Base-by-base conservation (phyloP, 495 filamentous ascomycete species). In the Collariella sp. region DNA sequence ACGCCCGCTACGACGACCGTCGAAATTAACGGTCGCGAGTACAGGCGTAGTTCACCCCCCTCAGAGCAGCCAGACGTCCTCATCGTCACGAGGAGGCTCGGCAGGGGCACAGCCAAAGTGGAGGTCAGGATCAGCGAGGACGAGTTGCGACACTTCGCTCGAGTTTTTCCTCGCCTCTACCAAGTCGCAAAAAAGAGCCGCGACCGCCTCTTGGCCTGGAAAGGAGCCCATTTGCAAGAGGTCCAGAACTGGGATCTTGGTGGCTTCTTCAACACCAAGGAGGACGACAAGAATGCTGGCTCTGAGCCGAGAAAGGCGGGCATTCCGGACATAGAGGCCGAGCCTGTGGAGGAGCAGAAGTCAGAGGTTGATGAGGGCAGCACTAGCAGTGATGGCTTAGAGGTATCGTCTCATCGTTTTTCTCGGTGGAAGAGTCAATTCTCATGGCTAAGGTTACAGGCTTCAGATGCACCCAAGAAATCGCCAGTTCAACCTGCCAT, bases 131-230 rank as follows among this genome's bases (percentile, higher is more conserved):
- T 58, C 10, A 50, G 23, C 2, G 38, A 50, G 18, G 31, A 41
- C 3, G 52, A 58, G 11, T 26, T 59, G 24, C 16, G 26, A 12
- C 40, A 36, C 5, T 52, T 59, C 20, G 41, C 41, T 7, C 29
- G 36, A 0, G 26, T 62, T 5, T 59, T 56, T 24, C 39, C 33
- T 10, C 46, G 60, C 3, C 41, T 62, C 9, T 54, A 56, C 22
- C 56, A 59, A 16, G 56, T 62, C 12, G 35, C 48, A 0, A 7
- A 1, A 3, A 54, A 19, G 12, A 53, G 33, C 11, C 46, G 24
- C 12, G 36, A 29, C 7, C 41, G 59, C 5, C 31, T 59, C 16
- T 11, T 19, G 3, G 42, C 33, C 29, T 62, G 59, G 60, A 33
- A 15, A 3, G 20, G 7, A 1, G 11, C 16, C 13, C 44, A 56